Evolutionary conservation across 192 early-diverging fungal species (phyloP).

Genomic region (Spinellus fusiger): DNA sequence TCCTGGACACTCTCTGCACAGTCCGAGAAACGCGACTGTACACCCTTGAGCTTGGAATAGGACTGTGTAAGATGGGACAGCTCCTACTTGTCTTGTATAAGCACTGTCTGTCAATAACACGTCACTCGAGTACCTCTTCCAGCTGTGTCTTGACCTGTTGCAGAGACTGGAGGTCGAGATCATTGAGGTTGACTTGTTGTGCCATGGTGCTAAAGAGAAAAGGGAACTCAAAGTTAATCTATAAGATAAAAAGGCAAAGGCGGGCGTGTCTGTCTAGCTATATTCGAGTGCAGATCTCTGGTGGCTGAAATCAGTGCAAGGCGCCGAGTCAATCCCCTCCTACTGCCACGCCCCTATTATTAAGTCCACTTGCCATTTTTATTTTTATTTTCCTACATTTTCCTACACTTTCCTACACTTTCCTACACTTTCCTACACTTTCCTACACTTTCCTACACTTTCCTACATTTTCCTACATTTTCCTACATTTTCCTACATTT

Average conservation of each 20-base stretch:
- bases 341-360: neutral
- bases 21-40: slow-evolving; percentile 80
- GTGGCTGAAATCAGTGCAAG: neutral
- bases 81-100: slow-evolving; percentile 49
- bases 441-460: no score
- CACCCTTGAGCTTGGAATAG: slow-evolving; percentile 82
- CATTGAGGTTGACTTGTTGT: slow-evolving; percentile 68
- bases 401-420: no score
- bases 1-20: slow-evolving; percentile 69
- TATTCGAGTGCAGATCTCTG: neutral
- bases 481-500: no score
- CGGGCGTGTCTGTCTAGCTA: no score
- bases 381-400: no score
- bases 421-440: no score
- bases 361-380: no score
- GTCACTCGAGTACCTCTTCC: slow-evolving; percentile 58
- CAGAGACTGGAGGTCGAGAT: slow-evolving; percentile 80
- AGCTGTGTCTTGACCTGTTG: slow-evolving; percentile 76
- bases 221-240: no score
- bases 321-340: neutral
- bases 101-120: neutral
- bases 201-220: no score
- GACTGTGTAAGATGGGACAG: slow-evolving; percentile 78
- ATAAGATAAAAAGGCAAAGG: neutral
- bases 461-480: no score